These are phyloP conservation scores for Linderina pennispora DNA, from an alignment of 192 early-diverging fungal genomes.

Conservation along the genomic window DNA sequence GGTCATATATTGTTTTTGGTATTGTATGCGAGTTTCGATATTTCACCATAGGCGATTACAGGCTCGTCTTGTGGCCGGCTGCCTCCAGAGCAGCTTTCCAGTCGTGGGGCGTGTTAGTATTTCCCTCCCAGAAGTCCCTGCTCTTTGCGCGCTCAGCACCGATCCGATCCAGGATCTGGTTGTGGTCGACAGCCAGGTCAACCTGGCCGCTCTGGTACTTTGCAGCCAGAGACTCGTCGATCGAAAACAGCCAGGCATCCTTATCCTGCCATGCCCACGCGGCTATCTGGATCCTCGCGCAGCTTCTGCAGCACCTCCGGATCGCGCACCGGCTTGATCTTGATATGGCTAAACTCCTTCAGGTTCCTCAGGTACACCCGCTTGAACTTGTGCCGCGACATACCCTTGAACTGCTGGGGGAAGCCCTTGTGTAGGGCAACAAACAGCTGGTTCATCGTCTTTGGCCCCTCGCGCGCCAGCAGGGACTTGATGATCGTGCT, in stretches of 20 bases:
- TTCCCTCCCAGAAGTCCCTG: constrained; percentile 44
- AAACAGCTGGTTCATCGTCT: constrained; percentile 34
- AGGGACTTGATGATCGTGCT: constrained; percentile 33
- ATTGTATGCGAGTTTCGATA: no score
- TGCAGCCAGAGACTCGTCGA: constrained; percentile 1
- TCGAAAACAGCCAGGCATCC: constrained; percentile 16
- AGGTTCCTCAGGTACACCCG: constrained; percentile 26
- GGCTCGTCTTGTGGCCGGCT: constrained; percentile 9
- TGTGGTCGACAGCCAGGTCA: constrained; percentile 4
- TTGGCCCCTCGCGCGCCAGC: constrained; percentile 26
- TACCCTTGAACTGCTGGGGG: constrained; percentile 16
- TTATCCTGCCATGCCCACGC: constrained; percentile 5
- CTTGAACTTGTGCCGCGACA: constrained; percentile 33
- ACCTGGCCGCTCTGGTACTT: constrained; percentile 6
- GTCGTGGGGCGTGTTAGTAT: constrained; percentile 34
- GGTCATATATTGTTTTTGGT: no score
- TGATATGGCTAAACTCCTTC: constrained; percentile 26
- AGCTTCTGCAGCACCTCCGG: constrained; percentile 13
- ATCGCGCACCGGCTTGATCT: constrained; percentile 12
- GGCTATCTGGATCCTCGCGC: constrained; percentile 15
- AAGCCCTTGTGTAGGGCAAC: constrained; percentile 4
- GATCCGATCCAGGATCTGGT: constrained; percentile 11
- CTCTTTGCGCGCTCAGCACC: constrained; percentile 21
- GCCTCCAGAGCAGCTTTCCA: constrained; percentile 28
- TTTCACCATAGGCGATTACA: no score